These are phyloP conservation scores for Penicillium salamii DNA, from an alignment of 495 filamentous ascomycete genomes.

Conservation along the genomic window DNA sequence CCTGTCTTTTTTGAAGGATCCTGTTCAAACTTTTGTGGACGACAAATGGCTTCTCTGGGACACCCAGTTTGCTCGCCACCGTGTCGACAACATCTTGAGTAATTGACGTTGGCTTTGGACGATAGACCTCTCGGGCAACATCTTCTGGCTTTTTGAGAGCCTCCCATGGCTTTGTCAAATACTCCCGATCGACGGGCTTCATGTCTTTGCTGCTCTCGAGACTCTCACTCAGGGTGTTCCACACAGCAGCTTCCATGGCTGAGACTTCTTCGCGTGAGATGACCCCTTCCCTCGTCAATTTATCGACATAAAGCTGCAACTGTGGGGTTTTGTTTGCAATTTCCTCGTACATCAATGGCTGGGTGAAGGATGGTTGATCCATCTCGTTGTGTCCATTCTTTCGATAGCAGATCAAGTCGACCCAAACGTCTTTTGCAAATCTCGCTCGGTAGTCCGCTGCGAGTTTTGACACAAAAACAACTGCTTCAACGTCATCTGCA, in stretches of 20 bases:
- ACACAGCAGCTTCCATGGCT: not conserved
- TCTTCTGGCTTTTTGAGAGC: not conserved
- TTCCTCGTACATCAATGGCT: slow-evolving; percentile 98
- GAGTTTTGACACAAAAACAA: slow-evolving; percentile 96
- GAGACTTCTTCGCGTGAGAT: slow-evolving; percentile 95
- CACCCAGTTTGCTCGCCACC: not conserved
- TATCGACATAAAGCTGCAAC: slow-evolving; percentile 82
- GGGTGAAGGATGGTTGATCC: slow-evolving; percentile 99
- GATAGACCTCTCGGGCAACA: not conserved
- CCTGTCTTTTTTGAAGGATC: slow-evolving; percentile 84
- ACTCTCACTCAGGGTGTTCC: not conserved
- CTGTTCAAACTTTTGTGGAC: slow-evolving; percentile 98
- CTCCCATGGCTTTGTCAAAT: not conserved
- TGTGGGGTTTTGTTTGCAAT: slow-evolving; percentile 76
- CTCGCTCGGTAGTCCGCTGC: slow-evolving; percentile 96
- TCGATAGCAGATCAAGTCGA: slow-evolving; percentile 97
- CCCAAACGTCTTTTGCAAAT: slow-evolving; percentile 95
- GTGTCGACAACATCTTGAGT: not conserved
- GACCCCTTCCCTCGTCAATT: slow-evolving; percentile 82
- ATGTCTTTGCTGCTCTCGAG: not conserved
- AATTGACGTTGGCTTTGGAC: not conserved
- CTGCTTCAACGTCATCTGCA: slow-evolving; percentile 93
- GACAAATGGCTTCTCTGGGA: slow-evolving; percentile 27
- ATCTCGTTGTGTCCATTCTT: slow-evolving; percentile 99
- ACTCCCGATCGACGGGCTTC: not conserved